Conservation (phyloP, 768 basidiomycete genomes). For the Tricholoma flavovirens region DNA sequence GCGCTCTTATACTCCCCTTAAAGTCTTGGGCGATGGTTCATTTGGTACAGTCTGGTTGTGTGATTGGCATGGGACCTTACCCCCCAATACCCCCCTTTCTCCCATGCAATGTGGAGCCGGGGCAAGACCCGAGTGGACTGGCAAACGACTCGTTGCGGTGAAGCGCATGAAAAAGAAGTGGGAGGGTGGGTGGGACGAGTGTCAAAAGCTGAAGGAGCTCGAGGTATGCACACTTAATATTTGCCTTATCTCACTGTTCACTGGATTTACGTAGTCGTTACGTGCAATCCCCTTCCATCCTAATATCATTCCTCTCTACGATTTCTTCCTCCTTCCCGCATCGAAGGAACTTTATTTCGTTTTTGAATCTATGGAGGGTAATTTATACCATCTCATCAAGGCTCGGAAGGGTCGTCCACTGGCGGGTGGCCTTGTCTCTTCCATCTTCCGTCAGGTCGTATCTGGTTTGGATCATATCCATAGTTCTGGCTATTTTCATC, state of each 20-base stretch:
- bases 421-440: constrained; percentile 94
- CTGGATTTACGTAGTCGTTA: constrained; percentile 59
- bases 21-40: constrained; percentile 95
- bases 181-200: constrained; percentile 99
- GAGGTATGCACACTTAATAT: constrained; percentile 51
- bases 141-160: constrained; percentile 92
- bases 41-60: constrained; percentile 99
- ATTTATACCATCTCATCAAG: constrained; percentile 98
- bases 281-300: constrained; percentile 92
- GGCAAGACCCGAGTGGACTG: constrained; percentile 88
- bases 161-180: constrained; percentile 98
- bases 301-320: constrained; percentile 97
- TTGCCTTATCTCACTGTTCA: constrained; percentile 6
- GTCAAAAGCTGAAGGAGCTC: constrained; percentile 90
- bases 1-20: constrained; percentile 90
- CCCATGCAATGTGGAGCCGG: constrained; percentile 96
- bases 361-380: constrained; percentile 99
- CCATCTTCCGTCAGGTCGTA: constrained; percentile 90
- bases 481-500: constrained; percentile 90
- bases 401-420: constrained; percentile 90
- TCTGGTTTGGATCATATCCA: constrained; percentile 92
- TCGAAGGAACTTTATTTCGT: constrained; percentile 98
- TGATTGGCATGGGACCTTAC: constrained; percentile 97
- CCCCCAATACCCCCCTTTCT: constrained; percentile 84
- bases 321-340: constrained; percentile 95